Percentiles rank a stretch among this genome's conserved stretches.
These are phyloP conservation scores for Sporisorium scitamineum DNA, from an alignment of 1,284 basidiomycete genomes.

Conservation along the genomic window DNA sequence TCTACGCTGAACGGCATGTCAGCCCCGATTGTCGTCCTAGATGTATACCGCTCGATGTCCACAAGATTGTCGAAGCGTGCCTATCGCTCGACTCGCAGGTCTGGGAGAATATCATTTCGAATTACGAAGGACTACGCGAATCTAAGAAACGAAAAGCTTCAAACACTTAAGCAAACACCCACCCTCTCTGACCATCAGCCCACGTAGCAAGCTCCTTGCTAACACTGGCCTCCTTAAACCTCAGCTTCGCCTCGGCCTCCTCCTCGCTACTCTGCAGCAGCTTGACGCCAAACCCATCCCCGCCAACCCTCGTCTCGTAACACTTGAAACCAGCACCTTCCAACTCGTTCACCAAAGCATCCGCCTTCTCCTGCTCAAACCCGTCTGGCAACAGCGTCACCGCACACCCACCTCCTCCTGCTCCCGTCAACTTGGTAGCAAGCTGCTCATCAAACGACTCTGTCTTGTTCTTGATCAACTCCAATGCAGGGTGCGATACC, in stretches of 20 bases:
- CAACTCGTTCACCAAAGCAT: constrained; percentile 47
- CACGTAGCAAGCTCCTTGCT: constrained; percentile 30
- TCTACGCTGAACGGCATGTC: too few species aligned
- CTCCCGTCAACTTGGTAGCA: constrained; percentile 96
- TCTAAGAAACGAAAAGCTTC: neutral
- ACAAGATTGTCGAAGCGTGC: too few species aligned
- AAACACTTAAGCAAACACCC: constrained; percentile 33
- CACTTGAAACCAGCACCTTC: constrained; percentile 78
- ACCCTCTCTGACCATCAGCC: constrained; percentile 27
- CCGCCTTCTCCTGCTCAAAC: constrained; percentile 57
- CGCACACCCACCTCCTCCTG: constrained; percentile 97
- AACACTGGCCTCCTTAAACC: constrained; percentile 24
- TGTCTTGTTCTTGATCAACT: constrained; percentile 82
- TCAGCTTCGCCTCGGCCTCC: constrained; percentile 23
- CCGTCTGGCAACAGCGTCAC: constrained; percentile 94
- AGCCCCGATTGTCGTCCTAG: too few species aligned
- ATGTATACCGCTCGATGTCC: too few species aligned
- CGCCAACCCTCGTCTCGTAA: constrained; percentile 91
- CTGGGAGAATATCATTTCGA: neutral
- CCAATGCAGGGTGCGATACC: constrained; percentile 91
- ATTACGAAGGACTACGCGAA: neutral
- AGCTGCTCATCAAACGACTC: constrained; percentile 75
- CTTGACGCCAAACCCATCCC: constrained; percentile 87
- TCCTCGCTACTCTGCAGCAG: constrained; percentile 67
- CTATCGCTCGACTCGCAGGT: too few species aligned